A percentile compares a stretch with the other conserved stretches of the same genome.
Conservation (phyloP, 805 yeast genomes). For the Komagataella pastoris region DNA sequence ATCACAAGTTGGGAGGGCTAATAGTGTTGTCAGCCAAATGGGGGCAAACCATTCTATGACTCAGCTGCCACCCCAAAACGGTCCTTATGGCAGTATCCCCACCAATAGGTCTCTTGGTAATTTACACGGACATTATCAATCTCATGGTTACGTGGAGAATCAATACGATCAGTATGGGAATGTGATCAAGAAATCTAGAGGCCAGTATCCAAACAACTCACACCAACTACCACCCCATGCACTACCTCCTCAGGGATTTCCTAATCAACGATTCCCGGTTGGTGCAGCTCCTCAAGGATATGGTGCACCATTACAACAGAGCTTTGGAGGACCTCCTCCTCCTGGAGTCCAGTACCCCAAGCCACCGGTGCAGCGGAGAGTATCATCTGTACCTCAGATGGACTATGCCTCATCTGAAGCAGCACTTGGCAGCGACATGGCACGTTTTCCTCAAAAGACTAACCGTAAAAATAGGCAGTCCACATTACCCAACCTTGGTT, state of each 20-base stretch:
- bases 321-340: slow-evolving; percentile 12
- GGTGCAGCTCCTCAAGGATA: not conserved
- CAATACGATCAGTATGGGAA: slow-evolving; percentile 2
- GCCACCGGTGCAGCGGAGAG: slow-evolving; percentile 6
- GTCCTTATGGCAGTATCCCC: not conserved
- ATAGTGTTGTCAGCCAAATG: not conserved
- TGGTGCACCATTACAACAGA: slow-evolving; percentile 10
- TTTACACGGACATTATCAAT: not conserved
- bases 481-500: slow-evolving; percentile 15
- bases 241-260: slow-evolving; percentile 19
- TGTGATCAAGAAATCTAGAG: slow-evolving; percentile 1
- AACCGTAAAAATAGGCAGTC: slow-evolving; percentile 32
- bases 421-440: slow-evolving; percentile 1
- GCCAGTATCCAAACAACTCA: slow-evolving; percentile 15
- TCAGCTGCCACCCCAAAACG: not conserved
- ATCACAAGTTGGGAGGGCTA: not conserved
- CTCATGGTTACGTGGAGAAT: not conserved
- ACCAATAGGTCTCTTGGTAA: not conserved
- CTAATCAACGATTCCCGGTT: slow-evolving; percentile 2
- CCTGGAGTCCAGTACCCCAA: slow-evolving; percentile 6
- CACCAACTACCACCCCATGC: slow-evolving; percentile 18
- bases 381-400: slow-evolving; percentile 7
- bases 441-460: slow-evolving; percentile 23
- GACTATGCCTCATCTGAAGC: slow-evolving; percentile 6
- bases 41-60: not conserved